Conservation (phyloP, 306 rosid species). For the Ormosia emarginata region DNA sequence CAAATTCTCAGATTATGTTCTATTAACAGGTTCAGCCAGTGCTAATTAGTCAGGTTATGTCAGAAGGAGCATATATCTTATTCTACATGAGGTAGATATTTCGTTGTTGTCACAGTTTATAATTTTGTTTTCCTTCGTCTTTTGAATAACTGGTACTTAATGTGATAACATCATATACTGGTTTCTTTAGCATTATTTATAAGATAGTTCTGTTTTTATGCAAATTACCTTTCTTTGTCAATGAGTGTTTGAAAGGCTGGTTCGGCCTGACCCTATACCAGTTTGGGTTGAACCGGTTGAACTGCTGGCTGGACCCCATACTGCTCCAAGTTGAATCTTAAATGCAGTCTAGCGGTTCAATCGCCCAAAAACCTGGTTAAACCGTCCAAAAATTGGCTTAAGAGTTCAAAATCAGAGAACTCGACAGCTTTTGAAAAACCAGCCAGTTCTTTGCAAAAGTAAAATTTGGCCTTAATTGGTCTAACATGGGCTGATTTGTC, state of each 20-base stretch:
- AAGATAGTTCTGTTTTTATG: background rate
- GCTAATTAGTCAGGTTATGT: constrained; percentile 72
- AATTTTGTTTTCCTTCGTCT: background rate
- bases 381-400: too few relatives aligned
- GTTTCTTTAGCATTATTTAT: background rate
- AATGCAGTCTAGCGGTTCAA: too few relatives aligned
- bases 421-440: too few relatives aligned
- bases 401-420: too few relatives aligned
- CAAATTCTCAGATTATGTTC: constrained; percentile 7
- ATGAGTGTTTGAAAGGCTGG: background rate
- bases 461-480: too few relatives aligned
- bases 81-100: constrained; percentile 73
- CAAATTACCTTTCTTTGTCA: background rate
- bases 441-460: too few relatives aligned
- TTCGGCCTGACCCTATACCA: too few relatives aligned
- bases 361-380: too few relatives aligned
- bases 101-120: background rate
- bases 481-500: too few relatives aligned
- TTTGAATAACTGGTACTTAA: background rate
- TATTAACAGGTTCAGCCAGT: constrained; percentile 74
- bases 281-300: too few relatives aligned
- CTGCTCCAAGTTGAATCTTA: too few relatives aligned
- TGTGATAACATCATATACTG: background rate
- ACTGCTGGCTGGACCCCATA: too few relatives aligned
- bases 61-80: constrained; percentile 82